Conservation (phyloP, 2,329 filamentous ascomycete species). For the Calonectria naviculata region DNA sequence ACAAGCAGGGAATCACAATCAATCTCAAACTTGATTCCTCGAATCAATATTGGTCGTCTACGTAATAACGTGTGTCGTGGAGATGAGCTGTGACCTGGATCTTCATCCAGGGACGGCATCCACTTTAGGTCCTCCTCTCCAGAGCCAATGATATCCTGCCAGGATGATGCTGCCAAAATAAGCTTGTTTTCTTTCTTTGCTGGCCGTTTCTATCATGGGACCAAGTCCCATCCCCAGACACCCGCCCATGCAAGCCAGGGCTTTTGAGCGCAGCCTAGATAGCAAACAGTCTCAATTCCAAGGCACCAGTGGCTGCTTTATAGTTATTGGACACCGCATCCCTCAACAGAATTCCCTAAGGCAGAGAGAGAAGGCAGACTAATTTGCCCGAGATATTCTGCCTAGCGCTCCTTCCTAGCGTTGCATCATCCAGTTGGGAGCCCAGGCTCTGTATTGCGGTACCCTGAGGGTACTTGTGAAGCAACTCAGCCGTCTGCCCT, state of each 20-base stretch:
- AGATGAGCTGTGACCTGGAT: slow-evolving; percentile 6
- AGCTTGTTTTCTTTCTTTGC: slow-evolving; percentile 17
- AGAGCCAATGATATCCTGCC: slow-evolving; percentile 7
- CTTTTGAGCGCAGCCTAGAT: background rate
- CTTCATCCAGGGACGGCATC: background rate
- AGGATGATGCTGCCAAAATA: slow-evolving; percentile 13
- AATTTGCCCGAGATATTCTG: background rate
- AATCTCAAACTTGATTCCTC: slow-evolving; percentile 5
- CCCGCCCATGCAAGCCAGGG: background rate
- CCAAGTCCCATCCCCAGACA: background rate
- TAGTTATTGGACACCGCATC: background rate
- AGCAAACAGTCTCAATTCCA: background rate
- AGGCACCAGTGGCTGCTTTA: background rate
- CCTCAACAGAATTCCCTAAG: background rate
- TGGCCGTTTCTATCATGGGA: background rate
- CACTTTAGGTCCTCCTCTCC: background rate
- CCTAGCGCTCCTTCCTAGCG: background rate
- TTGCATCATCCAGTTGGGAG: background rate
- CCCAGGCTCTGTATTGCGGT: background rate
- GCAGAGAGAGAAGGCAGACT: background rate
- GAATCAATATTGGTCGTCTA: background rate
- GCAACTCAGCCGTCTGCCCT: background rate
- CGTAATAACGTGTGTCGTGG: slow-evolving; percentile 7
- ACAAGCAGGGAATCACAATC: background rate
- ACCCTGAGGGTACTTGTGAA: background rate